These are phyloP conservation scores for Orbilia quercus DNA, from an alignment of 2,329 filamentous ascomycete species.

Conservation along the genomic window DNA sequence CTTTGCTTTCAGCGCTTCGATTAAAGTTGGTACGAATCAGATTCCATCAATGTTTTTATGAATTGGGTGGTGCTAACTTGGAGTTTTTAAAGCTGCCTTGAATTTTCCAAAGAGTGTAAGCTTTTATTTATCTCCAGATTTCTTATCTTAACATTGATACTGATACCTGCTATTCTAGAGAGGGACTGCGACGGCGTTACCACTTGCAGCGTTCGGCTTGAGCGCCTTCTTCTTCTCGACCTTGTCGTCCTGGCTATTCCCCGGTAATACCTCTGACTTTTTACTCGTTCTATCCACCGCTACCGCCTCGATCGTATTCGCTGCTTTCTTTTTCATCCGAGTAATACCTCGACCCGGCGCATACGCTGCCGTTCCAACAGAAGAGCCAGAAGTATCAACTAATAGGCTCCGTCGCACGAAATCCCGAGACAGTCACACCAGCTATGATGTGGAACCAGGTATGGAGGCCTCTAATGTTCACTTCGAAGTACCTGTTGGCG, in stretches of 20 bases:
- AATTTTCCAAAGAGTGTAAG: conserved; percentile 59
- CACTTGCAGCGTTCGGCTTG: conserved; percentile 89
- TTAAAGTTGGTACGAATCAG: conserved; percentile 74
- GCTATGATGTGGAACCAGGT: conserved; percentile 71
- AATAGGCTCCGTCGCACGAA: conserved; percentile 66
- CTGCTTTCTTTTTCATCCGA: conserved; percentile 85
- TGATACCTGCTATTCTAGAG: conserved; percentile 72
- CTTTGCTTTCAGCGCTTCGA: conserved; percentile 85
- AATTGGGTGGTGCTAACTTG: conserved; percentile 25
- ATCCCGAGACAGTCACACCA: conserved; percentile 64
- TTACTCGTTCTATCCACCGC: conserved; percentile 82
- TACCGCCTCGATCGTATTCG: conserved; percentile 78
- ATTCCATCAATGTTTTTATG: not conserved
- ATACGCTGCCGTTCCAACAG: conserved; percentile 70
- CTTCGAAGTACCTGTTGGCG: conserved; percentile 38
- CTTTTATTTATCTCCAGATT: conserved; percentile 73
- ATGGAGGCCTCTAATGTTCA: conserved; percentile 63
- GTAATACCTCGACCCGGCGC: conserved; percentile 72
- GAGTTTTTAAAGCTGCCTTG: conserved; percentile 58
- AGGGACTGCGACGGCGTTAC: conserved; percentile 93
- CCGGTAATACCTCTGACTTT: conserved; percentile 83
- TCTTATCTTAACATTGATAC: conserved; percentile 71
- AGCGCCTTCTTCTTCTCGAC: conserved; percentile 97
- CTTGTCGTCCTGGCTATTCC: conserved; percentile 79
- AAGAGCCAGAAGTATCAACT: conserved; percentile 64